Evolutionary conservation across 306 rosid genomes (phyloP), one percentile per base, ranked within the genome.

Genomic region (Glycine latifolia): DNA sequence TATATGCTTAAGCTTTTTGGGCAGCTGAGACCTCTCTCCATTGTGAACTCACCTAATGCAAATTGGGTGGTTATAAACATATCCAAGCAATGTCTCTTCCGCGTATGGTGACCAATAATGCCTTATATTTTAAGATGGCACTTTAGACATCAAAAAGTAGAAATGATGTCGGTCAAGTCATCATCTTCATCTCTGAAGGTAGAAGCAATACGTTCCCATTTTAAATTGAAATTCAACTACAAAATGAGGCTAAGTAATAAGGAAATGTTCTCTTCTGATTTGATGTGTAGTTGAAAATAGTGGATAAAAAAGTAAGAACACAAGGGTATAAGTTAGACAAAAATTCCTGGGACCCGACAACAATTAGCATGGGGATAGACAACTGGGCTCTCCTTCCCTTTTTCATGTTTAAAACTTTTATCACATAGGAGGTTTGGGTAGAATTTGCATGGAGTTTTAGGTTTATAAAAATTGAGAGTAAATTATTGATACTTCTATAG

Each of bases 31-130:
- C 13, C 10, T 43, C 58, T 41, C 44, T 41, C 44, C 54, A 26
- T 26, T 33, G 75, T 59, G 78, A 73, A 73, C 69, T 66, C 74
- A 35, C 83, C 80, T 72, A 77, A 67, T 67, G 59, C 79, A 4
- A 67, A 49, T 65, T 60, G 54, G 33, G 76, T 77, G 85, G 85
- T 43, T 46, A 46, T 71, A 76, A 85, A 54, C 78, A 72, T 72
- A 67, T 60, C 35, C 14, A 74, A 79, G 37, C 53, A 85, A 67
- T 20, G 7, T 53, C 35, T 66, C 69, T 77, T 81, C 44, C 85
- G 69, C 73, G 69, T 78, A 81, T 67, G 5, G 86, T 67, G 71
- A 67, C 61, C 85, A 44, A 76, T 71, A 67, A 39, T 76, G 75
- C 58, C 58, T 54, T 85, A 73, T 82, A 77, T 78, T 73, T 82